A percentile compares a stretch with the other conserved stretches of the same genome.
phyloP scores from a whole-genome alignment of 148 eudicot genomes.

The Camellia japonica region DNA sequence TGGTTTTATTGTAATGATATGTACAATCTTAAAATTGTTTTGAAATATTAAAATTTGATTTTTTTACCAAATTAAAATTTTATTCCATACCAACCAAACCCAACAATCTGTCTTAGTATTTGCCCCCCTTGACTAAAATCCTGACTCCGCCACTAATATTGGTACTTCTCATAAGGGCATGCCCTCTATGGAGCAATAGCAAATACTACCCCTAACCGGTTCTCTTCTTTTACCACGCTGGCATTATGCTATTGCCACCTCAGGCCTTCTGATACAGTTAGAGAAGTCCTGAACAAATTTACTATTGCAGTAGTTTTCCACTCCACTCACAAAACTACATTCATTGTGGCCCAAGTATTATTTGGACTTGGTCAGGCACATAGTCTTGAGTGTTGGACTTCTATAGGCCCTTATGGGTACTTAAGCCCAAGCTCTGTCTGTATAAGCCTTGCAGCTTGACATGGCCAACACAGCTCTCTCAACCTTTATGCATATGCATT shows the following conservation, averaged over 20 bases:
- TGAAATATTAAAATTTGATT: too few species aligned
- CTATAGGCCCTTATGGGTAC: background rate
- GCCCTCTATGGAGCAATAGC: background rate
- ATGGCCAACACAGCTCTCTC: background rate
- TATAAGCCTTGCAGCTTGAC: constrained; percentile 2
- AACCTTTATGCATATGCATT: background rate
- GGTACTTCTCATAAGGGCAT: background rate
- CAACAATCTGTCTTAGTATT: too few species aligned
- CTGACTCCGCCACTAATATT: too few species aligned
- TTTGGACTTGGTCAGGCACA: background rate
- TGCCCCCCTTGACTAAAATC: too few species aligned
- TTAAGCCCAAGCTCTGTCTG: background rate
- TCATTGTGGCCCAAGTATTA: background rate
- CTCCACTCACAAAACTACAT: background rate
- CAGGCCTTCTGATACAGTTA: background rate
- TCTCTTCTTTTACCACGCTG: background rate
- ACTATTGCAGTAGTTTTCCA: background rate
- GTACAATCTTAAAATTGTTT: too few species aligned
- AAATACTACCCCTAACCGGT: too few species aligned
- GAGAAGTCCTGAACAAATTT: background rate
- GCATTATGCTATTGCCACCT: background rate
- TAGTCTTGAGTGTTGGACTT: background rate
- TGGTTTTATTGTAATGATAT: too few species aligned
- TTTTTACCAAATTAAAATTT: too few species aligned
- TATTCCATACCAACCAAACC: too few species aligned